Evolutionary conservation across 495 filamentous ascomycete genomes (phyloP).

Genomic region (Trichoderma asperelloides): DNA sequence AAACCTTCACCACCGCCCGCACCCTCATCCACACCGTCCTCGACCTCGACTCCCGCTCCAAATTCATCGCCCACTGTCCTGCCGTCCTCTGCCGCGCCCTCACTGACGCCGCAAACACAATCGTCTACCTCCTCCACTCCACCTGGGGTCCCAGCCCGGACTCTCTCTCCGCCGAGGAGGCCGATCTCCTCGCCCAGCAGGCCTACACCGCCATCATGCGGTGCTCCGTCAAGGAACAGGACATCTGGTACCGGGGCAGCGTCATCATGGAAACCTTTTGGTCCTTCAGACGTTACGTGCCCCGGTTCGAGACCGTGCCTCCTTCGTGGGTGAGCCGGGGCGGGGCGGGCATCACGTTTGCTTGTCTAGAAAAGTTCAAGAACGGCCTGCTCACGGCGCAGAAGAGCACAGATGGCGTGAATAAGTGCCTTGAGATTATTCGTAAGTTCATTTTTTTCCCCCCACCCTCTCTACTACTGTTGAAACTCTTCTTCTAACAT

Average conservation of each 20-base stretch:
- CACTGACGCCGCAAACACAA: conserved; percentile 25
- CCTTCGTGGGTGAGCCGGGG: not conserved
- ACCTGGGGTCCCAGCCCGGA: conserved; percentile 26
- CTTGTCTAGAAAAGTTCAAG: not conserved
- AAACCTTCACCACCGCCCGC: conserved; percentile 31
- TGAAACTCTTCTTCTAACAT: not conserved
- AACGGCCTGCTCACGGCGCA: not conserved
- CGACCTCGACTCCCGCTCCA: conserved; percentile 21
- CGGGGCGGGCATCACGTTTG: not conserved
- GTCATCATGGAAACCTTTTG: conserved; percentile 2
- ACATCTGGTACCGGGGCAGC: not conserved
- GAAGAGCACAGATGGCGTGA: conserved; percentile 4
- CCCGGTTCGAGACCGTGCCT: not conserved
- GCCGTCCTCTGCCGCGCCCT: conserved; percentile 34
- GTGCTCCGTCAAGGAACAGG: conserved; percentile 1
- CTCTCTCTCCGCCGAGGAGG: not conserved
- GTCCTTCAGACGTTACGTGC: not conserved
- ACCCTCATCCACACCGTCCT: conserved; percentile 23
- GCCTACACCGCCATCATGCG: not conserved
- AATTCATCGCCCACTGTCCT: conserved; percentile 30
- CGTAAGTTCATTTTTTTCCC: not conserved
- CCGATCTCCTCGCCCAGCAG: not conserved
- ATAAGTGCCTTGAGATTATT: conserved; percentile 3
- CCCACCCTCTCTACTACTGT: not conserved
- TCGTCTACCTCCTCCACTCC: conserved; percentile 29